A percentile compares a stretch with the other conserved stretches of the same genome.
Evolutionary conservation across 208 protist genomes (phyloP).

Genomic region (Acanthamoeba sp.): DNA sequence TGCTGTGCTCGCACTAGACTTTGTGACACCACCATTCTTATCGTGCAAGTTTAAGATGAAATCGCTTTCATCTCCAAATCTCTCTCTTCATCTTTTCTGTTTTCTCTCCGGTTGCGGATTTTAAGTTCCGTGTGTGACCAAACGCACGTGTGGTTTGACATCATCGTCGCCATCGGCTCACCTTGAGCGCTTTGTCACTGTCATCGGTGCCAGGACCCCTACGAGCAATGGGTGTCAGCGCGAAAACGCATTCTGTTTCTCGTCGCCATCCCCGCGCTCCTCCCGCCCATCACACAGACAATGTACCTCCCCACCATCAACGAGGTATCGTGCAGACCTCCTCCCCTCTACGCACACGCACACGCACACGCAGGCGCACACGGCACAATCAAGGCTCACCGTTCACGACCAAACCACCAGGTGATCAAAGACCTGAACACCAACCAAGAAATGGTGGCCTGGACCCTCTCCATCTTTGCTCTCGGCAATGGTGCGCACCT

Average conservation of each 20-base stretch:
- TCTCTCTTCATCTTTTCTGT: background rate
- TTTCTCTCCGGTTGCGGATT: background rate
- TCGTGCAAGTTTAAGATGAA: background rate
- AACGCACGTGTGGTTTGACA: too few species aligned
- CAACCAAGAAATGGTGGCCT: conserved; percentile 58
- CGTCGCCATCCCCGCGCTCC: conserved; percentile 1
- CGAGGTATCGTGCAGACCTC: background rate
- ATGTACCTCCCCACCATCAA: conserved; percentile 66
- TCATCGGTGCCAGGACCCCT: background rate
- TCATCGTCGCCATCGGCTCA: too few species aligned
- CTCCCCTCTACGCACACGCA: background rate
- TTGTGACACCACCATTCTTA: too few species aligned
- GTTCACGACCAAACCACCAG: background rate
- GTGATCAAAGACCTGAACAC: conserved; percentile 50
- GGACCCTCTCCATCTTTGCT: conserved; percentile 51
- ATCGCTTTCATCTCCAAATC: background rate
- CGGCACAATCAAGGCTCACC: background rate
- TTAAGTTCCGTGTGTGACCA: too few species aligned
- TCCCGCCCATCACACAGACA: conserved; percentile 42
- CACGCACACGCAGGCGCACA: too few species aligned
- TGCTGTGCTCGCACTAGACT: background rate
- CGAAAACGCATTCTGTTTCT: background rate
- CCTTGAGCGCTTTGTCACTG: too few species aligned
- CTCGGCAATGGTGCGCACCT: conserved; percentile 10
- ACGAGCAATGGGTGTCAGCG: background rate